Base-by-base conservation (phyloP, 1,284 basidiomycete species). In the Papiliotrema laurentii region DNA sequence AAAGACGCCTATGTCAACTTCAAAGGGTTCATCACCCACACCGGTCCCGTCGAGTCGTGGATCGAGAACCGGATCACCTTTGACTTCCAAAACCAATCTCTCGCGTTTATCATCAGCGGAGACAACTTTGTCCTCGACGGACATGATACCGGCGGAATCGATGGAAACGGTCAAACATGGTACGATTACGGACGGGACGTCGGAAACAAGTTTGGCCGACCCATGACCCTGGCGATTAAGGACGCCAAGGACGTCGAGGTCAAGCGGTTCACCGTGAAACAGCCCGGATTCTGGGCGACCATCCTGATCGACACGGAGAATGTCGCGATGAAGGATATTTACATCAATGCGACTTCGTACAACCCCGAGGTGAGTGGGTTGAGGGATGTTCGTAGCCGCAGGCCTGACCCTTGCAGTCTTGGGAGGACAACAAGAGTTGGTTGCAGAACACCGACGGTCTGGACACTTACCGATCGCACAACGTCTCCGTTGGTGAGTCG, bases 201-300 rank as follows among this genome's bases (percentile, higher is more conserved):
- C 31, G 52, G 54, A 16, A 60, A 73, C 76, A 27, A 74, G 76
- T 40, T 69, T 65, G 50, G 81, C 81, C 62, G 82, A 11, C 82
- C 83, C 1, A 80, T 85, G 52, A 73, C 81, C 3, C 66, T 85
- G 41, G 81, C 81, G 0, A 58, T 85, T 21, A 77, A 67, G 51
- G 71, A 80, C 46, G 79, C 75, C 7, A 73, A 67, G 9, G 69
- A 77, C 40, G 82, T 71, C 2, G 61, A 64, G 0, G 72, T 84
- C 14, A 72, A 67, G 36, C 74, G 79, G 63, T 83, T 83, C 68
- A 71, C 66, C 4, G 79, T 85, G 48, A 68, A 79, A 24, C 75
- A 78, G 13, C 83, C 79, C 45, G 82, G 81, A 11, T 84, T 84
- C 69, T 85, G 81, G 82, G 80, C 81, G 54, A 80, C 80, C 55